Percentiles rank a stretch among this genome's conserved stretches.
These are phyloP conservation scores for Leishmania mexicana DNA, from an alignment of 208 protist species.

Conservation along the genomic window DNA sequence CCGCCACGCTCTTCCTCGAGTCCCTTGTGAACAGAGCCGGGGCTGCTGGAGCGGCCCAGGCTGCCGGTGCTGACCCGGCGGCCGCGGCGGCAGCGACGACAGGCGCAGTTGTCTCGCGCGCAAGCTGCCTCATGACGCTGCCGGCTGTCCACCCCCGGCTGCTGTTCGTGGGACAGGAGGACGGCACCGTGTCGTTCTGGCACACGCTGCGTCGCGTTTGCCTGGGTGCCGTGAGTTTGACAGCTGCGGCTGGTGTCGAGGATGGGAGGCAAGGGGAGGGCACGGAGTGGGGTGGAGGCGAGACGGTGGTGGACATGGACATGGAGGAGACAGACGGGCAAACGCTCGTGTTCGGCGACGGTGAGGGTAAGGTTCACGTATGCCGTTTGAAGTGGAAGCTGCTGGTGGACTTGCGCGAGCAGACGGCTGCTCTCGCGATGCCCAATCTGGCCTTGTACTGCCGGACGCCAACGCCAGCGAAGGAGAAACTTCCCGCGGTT, in stretches of 20 bases:
- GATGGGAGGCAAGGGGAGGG: constrained; percentile 7
- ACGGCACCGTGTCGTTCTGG: constrained; percentile 82
- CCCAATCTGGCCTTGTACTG: constrained; percentile 43
- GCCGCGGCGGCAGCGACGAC: neutral
- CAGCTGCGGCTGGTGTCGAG: constrained; percentile 29
- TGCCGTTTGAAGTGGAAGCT: constrained; percentile 48
- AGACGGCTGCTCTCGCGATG: constrained; percentile 38
- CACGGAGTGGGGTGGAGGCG: constrained; percentile 7
- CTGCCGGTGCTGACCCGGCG: neutral
- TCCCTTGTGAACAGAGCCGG: neutral
- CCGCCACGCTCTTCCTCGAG: neutral
- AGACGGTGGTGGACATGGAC: constrained; percentile 28
- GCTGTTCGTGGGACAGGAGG: constrained; percentile 66
- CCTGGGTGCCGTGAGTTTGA: constrained; percentile 61
- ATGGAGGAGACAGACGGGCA: constrained; percentile 26
- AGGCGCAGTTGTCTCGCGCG: constrained; percentile 34
- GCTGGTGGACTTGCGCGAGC: constrained; percentile 25
- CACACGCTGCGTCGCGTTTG: constrained; percentile 69
- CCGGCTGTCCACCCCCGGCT: constrained; percentile 42
- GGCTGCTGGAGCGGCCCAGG: neutral
- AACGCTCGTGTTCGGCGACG: constrained; percentile 70
- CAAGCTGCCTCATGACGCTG: constrained; percentile 52
- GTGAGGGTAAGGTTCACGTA: constrained; percentile 73
- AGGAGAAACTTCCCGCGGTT: constrained; percentile 10
- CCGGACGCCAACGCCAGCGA: neutral